phyloP scores from a whole-genome alignment of 192 early-diverging fungal genomes.

The Mortierella antarctica region DNA sequence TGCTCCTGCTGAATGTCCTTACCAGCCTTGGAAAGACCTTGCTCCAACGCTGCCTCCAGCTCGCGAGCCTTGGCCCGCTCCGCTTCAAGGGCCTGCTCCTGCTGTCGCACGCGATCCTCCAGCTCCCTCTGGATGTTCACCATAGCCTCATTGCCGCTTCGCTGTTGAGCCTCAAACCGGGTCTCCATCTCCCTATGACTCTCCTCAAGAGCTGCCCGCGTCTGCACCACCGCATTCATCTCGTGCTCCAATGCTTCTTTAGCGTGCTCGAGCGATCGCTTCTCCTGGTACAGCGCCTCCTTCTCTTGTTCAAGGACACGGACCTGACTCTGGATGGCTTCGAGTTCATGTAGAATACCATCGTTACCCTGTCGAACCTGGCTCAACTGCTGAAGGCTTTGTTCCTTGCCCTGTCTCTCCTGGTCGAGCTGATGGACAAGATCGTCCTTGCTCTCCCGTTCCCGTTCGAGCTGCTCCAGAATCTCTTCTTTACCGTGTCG shows the following conservation, averaged over 20 bases:
- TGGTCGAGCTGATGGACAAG: not conserved
- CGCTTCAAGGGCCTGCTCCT: conserved; percentile 8
- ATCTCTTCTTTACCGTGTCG: conserved; percentile 21
- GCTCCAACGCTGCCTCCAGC: conserved; percentile 18
- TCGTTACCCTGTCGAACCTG: conserved; percentile 4
- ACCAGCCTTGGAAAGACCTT: conserved; percentile 18
- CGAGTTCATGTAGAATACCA: not conserved
- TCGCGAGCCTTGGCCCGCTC: conserved; percentile 17
- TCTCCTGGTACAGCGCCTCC: conserved; percentile 1
- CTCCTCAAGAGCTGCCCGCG: conserved; percentile 3
- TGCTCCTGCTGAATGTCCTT: conserved; percentile 36
- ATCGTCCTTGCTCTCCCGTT: conserved; percentile 4
- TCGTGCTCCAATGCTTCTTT: not conserved
- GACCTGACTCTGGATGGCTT: not conserved
- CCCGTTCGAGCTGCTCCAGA: conserved; percentile 5
- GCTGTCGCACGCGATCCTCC: conserved; percentile 10
- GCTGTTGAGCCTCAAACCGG: conserved; percentile 15
- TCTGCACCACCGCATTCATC: not conserved
- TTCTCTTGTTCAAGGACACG: not conserved
- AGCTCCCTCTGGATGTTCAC: conserved; percentile 15
- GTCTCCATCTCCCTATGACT: conserved; percentile 11
- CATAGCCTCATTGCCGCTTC: conserved; percentile 23
- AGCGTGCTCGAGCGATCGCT: conserved; percentile 3
- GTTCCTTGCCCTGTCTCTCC: not conserved
- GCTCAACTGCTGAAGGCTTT: not conserved